These are phyloP conservation scores for Mycotypha africana DNA, from an alignment of 371 early-diverging fungal genomes.

Conservation along the genomic window DNA sequence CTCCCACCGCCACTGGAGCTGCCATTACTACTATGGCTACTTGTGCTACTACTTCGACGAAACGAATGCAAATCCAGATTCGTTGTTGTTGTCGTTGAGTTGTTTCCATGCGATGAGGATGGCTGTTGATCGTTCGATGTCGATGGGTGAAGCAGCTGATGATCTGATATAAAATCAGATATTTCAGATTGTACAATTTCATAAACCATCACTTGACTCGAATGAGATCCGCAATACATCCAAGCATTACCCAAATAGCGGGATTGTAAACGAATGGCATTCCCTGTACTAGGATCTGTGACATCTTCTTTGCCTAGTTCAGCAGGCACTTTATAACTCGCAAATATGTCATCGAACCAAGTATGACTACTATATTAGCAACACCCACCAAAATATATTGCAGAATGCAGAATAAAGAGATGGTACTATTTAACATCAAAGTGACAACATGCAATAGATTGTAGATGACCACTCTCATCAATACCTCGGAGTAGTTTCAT, in stretches of 20 bases:
- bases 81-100: background rate
- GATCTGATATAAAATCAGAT: constrained; percentile 16
- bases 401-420: no score
- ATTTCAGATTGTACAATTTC: constrained; percentile 43
- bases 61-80: no score
- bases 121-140: background rate
- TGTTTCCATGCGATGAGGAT: background rate
- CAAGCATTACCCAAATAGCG: constrained; percentile 31
- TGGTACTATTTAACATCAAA: no score
- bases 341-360: background rate
- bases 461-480: no score
- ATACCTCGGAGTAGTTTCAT: no score
- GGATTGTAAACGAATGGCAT: constrained; percentile 14
- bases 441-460: no score
- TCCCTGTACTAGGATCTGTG: background rate
- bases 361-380: no score
- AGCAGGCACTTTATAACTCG: constrained; percentile 8
- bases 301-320: constrained; percentile 8
- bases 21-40: background rate
- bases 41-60: no score
- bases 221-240: constrained; percentile 13
- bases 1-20: background rate
- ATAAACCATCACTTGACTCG: constrained; percentile 19
- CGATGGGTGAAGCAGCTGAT: constrained; percentile 1
- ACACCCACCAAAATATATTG: no score